phyloP scores from a whole-genome alignment of 768 basidiomycete genomes.

The Mycena albidolilacea region DNA sequence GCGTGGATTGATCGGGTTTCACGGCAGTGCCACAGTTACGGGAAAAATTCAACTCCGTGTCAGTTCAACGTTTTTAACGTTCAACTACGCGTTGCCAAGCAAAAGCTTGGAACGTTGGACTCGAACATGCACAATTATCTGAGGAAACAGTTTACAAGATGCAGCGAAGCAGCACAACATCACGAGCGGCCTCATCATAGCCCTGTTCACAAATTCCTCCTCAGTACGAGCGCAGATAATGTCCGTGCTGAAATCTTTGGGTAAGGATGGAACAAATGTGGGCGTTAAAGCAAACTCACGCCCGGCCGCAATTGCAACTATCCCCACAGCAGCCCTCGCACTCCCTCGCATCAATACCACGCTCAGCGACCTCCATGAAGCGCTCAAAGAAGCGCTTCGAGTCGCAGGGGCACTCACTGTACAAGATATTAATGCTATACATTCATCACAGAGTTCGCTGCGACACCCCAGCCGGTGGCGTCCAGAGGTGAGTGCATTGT shows the following conservation, averaged over 20 bases:
- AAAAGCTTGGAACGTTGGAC: too few species aligned
- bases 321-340: slow-evolving; percentile 3
- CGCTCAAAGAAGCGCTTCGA: background rate
- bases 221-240: slow-evolving; percentile 7
- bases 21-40: background rate
- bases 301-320: background rate
- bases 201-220: slow-evolving; percentile 22
- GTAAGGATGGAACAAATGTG: background rate
- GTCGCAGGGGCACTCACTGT: background rate
- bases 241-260: background rate
- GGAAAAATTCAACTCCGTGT: background rate
- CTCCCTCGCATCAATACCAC: background rate
- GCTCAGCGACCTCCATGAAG: slow-evolving; percentile 12
- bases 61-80: too few species aligned
- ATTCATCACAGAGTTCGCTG: background rate
- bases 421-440: background rate
- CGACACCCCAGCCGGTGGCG: too few species aligned
- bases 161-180: slow-evolving; percentile 16
- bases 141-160: background rate
- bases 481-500: too few species aligned
- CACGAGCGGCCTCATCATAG: slow-evolving; percentile 10
- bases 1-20: slow-evolving; percentile 29
- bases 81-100: too few species aligned
- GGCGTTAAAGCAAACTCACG: background rate
- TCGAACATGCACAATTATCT: too few species aligned